Evolutionary conservation across 257 asterid species (phyloP).

Genomic region (Gentiana macrophylla): DNA sequence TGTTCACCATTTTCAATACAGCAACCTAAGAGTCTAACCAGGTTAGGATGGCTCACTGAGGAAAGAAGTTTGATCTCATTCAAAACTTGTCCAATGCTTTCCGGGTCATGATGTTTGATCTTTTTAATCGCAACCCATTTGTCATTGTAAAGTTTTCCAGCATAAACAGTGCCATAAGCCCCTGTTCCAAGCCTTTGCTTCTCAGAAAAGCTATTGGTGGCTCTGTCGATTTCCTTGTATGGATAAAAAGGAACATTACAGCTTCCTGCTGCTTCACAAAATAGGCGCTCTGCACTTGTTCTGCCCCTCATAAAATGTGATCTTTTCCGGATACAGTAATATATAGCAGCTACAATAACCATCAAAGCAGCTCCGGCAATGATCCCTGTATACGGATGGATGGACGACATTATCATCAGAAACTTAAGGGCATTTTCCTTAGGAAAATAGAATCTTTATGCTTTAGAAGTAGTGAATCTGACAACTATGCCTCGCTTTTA

Average conservation of each 20-base stretch:
- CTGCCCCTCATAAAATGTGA: constrained; percentile 28
- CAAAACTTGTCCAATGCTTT: constrained; percentile 70
- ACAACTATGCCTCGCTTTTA: too few relatives aligned
- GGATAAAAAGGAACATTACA: constrained; percentile 46
- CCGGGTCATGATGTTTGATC: constrained; percentile 51
- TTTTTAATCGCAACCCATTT: constrained; percentile 78
- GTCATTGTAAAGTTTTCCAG: constrained; percentile 67
- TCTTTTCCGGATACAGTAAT: constrained; percentile 39
- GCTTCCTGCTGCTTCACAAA: constrained; percentile 63
- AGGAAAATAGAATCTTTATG: too few relatives aligned
- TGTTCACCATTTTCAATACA: constrained; percentile 78
- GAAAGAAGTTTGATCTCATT: constrained; percentile 84
- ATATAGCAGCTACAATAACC: constrained; percentile 24
- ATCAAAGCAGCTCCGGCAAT: constrained; percentile 52
- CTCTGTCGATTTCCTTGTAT: constrained; percentile 68
- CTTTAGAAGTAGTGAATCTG: too few relatives aligned
- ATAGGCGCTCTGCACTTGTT: constrained; percentile 49
- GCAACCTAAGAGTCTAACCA: constrained; percentile 84
- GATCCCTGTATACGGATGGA: constrained; percentile 32
- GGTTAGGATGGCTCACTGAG: constrained; percentile 80
- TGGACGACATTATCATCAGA: background rate
- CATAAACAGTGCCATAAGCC: constrained; percentile 90
- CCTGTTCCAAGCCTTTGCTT: constrained; percentile 81
- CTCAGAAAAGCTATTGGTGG: constrained; percentile 64
- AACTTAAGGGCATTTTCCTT: background rate